Evolutionary conservation across 805 yeast species (phyloP).

Genomic region (Candida tammaniensis): DNA sequence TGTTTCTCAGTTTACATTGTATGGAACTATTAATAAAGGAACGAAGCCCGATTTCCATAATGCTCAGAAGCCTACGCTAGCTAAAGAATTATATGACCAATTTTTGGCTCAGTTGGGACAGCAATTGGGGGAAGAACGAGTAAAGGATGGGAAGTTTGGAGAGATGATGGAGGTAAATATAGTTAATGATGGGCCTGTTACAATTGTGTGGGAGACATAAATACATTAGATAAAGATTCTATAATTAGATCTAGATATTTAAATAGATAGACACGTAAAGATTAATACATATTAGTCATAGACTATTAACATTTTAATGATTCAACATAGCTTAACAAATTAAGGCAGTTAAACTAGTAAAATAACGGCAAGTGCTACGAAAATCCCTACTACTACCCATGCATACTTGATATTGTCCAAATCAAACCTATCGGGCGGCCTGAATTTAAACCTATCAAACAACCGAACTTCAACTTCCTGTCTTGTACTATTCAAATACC

Average conservation of each 20-base stretch:
- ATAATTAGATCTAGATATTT: not conserved
- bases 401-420: constrained; percentile 19
- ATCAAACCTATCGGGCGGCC: constrained; percentile 29
- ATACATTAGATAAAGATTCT: not conserved
- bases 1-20: constrained; percentile 89
- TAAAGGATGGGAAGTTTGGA: constrained; percentile 88
- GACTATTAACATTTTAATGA: not conserved
- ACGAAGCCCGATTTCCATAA: constrained; percentile 92
- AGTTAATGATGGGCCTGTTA: constrained; percentile 91
- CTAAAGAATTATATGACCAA: constrained; percentile 48
- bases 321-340: too few species aligned
- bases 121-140: constrained; percentile 54
- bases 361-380: constrained; percentile 3
- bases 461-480: not conserved
- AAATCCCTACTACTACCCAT: constrained; percentile 14
- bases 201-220: constrained; percentile 73
- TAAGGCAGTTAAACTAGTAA: too few species aligned
- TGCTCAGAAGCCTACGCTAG: constrained; percentile 78
- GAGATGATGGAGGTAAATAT: constrained; percentile 89
- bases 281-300: not conserved
- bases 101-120: constrained; percentile 48
- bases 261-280: not conserved
- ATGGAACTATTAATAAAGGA: constrained; percentile 84
- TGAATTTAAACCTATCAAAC: constrained; percentile 21
- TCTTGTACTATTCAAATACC: too few species aligned